Conservation (phyloP, 352 stramenopile species). For the Phytopythium sindhum region DNA sequence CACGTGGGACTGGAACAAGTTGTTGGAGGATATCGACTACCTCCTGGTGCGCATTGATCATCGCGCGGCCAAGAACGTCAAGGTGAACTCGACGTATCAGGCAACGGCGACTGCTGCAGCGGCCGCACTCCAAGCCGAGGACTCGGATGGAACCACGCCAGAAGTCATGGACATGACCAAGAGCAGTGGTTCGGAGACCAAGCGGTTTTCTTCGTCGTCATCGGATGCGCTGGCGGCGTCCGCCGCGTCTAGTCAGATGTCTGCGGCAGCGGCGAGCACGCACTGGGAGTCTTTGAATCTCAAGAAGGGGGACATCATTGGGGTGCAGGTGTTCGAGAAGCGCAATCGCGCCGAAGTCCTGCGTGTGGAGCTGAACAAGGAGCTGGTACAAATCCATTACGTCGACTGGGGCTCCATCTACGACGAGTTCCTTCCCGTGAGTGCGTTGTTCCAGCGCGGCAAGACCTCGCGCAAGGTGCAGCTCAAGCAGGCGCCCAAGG, state of each 20-base stretch:
- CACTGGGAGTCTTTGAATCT: constrained; percentile 68
- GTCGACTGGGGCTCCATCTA: constrained; percentile 82
- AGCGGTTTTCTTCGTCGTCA: background rate
- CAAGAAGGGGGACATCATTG: constrained; percentile 59
- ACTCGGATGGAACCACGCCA: constrained; percentile 22
- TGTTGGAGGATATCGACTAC: constrained; percentile 71
- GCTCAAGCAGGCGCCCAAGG: constrained; percentile 56
- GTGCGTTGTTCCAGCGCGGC: constrained; percentile 52
- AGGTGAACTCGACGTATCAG: constrained; percentile 23
- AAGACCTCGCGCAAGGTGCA: constrained; percentile 47
- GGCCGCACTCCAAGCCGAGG: constrained; percentile 18
- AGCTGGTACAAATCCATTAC: constrained; percentile 78
- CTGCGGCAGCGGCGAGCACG: constrained; percentile 24
- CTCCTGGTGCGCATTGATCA: constrained; percentile 59
- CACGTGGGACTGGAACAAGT: constrained; percentile 77
- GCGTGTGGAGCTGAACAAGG: constrained; percentile 62
- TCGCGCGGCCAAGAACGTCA: constrained; percentile 33
- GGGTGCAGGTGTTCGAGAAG: constrained; percentile 75
- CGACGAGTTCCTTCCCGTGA: constrained; percentile 71
- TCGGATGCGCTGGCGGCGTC: background rate
- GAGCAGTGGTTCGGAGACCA: background rate
- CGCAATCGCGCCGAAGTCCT: constrained; percentile 63
- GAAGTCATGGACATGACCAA: background rate
- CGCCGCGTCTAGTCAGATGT: background rate
- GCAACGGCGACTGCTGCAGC: constrained; percentile 23